A percentile compares a stretch with the other conserved stretches of the same genome.
Evolutionary conservation across 192 early-diverging fungal genomes (phyloP).

Genomic region (Phycomyces nitens): DNA sequence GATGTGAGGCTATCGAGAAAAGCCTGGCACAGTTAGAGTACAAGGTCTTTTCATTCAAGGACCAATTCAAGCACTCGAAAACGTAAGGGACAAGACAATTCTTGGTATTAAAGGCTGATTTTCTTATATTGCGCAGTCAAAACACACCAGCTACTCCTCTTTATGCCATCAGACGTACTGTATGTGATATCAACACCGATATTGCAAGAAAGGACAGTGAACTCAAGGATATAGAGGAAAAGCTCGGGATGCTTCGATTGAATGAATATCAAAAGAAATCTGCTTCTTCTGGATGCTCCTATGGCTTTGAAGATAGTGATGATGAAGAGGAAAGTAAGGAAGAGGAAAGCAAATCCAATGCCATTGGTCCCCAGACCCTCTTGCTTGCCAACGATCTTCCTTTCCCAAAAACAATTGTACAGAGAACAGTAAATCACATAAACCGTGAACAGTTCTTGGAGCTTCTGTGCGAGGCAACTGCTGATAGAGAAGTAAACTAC

Average conservation of each 20-base stretch:
- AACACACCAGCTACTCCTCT: not conserved
- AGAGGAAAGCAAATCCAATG: not conserved
- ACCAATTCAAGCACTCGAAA: not conserved
- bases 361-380: not conserved
- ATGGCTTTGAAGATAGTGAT: constrained; percentile 1
- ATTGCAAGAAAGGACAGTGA: not conserved
- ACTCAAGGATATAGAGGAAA: constrained; percentile 5
- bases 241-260: not conserved
- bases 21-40: constrained; percentile 3
- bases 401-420: not conserved
- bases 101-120: not conserved
- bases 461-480: constrained; percentile 4
- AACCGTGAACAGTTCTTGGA: constrained; percentile 4
- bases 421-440: constrained; percentile 5
- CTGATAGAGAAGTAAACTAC: too few relatives aligned
- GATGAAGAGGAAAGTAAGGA: constrained; percentile 5
- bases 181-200: constrained; percentile 14
- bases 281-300: not conserved
- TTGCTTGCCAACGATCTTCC: not conserved
- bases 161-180: constrained; percentile 11
- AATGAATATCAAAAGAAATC: not conserved
- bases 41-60: constrained; percentile 7
- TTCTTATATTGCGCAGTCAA: not conserved
- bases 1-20: not conserved
- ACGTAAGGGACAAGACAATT: not conserved